Conservation (phyloP, 2,329 filamentous ascomycete genomes). For the Pseudophaeomoniella oleicola region DNA sequence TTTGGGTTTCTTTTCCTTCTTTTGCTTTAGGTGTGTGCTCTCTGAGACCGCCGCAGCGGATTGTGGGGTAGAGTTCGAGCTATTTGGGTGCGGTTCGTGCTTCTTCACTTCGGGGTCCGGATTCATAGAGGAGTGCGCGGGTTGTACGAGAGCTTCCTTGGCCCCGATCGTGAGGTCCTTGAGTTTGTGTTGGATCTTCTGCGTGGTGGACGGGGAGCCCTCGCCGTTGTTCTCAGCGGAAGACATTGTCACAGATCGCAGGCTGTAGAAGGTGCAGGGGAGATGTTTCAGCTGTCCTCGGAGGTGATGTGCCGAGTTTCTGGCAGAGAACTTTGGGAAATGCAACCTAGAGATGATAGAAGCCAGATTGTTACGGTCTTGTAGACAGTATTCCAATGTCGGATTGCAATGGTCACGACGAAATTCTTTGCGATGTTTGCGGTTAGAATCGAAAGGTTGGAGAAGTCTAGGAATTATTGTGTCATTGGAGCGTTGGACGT, state of each 20-base stretch:
- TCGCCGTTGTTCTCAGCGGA: neutral
- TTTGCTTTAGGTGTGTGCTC: conserved; percentile 42
- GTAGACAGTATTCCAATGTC: neutral
- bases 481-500: too few relatives aligned
- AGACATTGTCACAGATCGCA: neutral
- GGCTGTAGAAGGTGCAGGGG: neutral
- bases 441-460: too few relatives aligned
- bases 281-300: neutral
- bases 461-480: too few relatives aligned
- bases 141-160: neutral
- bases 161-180: neutral
- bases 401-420: too few relatives aligned
- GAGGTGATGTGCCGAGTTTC: neutral
- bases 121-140: neutral
- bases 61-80: conserved; percentile 19
- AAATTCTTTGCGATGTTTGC: too few relatives aligned
- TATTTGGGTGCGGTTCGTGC: neutral
- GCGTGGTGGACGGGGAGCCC: neutral
- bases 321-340: neutral
- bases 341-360: neutral
- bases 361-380: neutral
- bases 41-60: conserved; percentile 17
- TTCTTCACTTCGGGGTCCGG: neutral
- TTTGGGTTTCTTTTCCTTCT: conserved; percentile 88
- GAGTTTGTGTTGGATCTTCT: neutral